Evolutionary conservation across 495 filamentous ascomycete genomes (phyloP).

Genomic region (Hyaloscypha hepaticicola): DNA sequence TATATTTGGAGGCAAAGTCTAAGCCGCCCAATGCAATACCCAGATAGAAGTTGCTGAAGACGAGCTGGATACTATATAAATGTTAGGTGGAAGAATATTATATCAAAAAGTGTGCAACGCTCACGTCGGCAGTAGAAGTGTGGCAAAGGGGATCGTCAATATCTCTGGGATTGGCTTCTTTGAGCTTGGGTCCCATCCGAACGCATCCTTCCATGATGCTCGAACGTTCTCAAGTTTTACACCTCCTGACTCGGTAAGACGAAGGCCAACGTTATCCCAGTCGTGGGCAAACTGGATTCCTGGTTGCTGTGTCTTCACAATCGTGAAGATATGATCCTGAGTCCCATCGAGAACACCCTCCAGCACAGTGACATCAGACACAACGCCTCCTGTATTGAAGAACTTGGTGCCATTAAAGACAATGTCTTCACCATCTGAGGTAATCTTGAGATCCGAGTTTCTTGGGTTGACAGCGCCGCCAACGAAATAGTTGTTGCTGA

Average conservation of each 20-base stretch:
- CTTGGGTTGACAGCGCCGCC: constrained; percentile 63
- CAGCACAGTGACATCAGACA: constrained; percentile 61
- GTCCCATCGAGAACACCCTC: constrained; percentile 57
- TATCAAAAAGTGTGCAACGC: too few relatives aligned
- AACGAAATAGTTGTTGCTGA: constrained; percentile 59
- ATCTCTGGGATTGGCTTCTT: constrained; percentile 44
- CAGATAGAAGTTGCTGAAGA: constrained; percentile 63
- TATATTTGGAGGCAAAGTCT: constrained; percentile 50
- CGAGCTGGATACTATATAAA: constrained; percentile 61
- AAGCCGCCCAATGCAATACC: constrained; percentile 57
- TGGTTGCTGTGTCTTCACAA: constrained; percentile 50
- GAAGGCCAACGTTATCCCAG: constrained; percentile 61
- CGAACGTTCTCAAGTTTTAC: constrained; percentile 56
- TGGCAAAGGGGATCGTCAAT: constrained; percentile 49
- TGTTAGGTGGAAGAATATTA: too few relatives aligned
- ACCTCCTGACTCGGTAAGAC: constrained; percentile 58
- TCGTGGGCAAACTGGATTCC: constrained; percentile 58
- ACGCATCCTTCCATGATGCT: constrained; percentile 55
- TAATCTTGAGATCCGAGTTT: constrained; percentile 56
- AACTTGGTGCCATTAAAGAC: constrained; percentile 58
- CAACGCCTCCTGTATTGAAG: constrained; percentile 62
- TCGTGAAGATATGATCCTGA: constrained; percentile 57
- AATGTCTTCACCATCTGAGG: constrained; percentile 47
- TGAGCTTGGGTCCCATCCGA: too few relatives aligned
- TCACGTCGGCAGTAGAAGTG: constrained; percentile 55